These are phyloP conservation scores for Calonectria leucothoes DNA, from an alignment of 2,329 filamentous ascomycete genomes.

Conservation along the genomic window DNA sequence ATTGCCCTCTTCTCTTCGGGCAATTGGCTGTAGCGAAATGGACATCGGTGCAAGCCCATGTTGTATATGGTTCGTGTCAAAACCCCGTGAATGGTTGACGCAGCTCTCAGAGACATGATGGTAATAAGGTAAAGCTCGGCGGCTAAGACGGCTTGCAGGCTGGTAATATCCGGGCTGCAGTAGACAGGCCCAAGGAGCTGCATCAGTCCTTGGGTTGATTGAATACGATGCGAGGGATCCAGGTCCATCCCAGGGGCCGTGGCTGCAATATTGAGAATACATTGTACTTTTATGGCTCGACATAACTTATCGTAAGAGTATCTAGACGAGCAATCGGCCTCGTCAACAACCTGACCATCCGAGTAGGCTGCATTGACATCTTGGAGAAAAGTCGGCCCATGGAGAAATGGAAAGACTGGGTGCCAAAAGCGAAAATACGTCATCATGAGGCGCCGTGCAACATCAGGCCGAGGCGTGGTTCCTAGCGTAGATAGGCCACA, in stretches of 20 bases:
- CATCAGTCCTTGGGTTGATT: slow-evolving; percentile 51
- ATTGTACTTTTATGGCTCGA: slow-evolving; percentile 57
- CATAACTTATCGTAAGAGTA: slow-evolving; percentile 39
- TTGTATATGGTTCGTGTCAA: slow-evolving; percentile 60
- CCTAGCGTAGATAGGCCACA: slow-evolving; percentile 32
- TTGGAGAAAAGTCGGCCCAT: slow-evolving; percentile 60
- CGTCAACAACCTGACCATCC: not conserved
- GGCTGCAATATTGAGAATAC: slow-evolving; percentile 60
- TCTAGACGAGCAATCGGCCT: not conserved
- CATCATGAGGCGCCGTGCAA: slow-evolving; percentile 56
- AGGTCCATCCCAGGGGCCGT: slow-evolving; percentile 37
- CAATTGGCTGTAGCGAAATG: slow-evolving; percentile 60
- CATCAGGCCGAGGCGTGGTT: slow-evolving; percentile 40
- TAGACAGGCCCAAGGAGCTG: slow-evolving; percentile 51
- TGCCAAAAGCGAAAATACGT: slow-evolving; percentile 64
- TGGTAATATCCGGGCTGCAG: slow-evolving; percentile 55
- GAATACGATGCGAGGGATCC: slow-evolving; percentile 45
- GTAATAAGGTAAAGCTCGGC: slow-evolving; percentile 61
- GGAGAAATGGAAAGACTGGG: slow-evolving; percentile 63
- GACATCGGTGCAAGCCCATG: slow-evolving; percentile 63
- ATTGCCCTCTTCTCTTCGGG: slow-evolving; percentile 46
- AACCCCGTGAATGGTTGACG: slow-evolving; percentile 60
- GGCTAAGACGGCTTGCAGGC: slow-evolving; percentile 61
- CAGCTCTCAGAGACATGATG: slow-evolving; percentile 59
- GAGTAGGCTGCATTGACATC: slow-evolving; percentile 56